Conservation (phyloP, 441 rosid genomes). For the Croton setiger region DNA sequence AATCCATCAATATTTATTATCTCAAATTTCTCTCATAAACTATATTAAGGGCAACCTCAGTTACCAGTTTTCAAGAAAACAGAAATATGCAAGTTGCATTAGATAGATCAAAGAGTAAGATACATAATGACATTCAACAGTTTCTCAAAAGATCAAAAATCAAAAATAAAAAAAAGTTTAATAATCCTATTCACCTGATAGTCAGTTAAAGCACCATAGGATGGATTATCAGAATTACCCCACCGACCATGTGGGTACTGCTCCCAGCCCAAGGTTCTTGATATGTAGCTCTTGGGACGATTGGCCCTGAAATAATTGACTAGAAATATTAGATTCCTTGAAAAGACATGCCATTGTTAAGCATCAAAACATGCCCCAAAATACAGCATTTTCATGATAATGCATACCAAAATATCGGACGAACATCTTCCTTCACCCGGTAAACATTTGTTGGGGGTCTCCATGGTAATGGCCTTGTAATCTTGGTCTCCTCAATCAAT, state of each 20-base stretch:
- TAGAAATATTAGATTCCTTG: conserved; percentile 18
- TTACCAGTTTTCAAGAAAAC: not conserved
- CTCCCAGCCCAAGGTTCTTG: conserved; percentile 92
- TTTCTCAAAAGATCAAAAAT: conserved; percentile 1
- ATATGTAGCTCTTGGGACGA: conserved; percentile 95
- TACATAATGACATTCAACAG: not conserved
- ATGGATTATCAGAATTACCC: conserved; percentile 88
- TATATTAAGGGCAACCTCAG: not conserved
- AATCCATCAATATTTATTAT: not conserved
- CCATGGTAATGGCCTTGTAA: conserved; percentile 88
- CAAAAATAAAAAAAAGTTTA: conserved; percentile 9
- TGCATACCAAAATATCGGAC: conserved; percentile 96
- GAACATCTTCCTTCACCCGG: conserved; percentile 91
- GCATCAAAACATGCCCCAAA: not conserved
- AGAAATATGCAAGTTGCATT: not conserved
- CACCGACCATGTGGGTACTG: conserved; percentile 88
- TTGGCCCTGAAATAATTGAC: conserved; percentile 66
- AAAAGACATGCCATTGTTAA: not conserved
- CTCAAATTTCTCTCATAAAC: not conserved
- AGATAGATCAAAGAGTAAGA: not conserved
- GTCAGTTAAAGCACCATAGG: conserved; percentile 82
- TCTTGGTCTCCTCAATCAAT: conserved; percentile 80
- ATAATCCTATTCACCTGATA: conserved; percentile 57
- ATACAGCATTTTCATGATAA: conserved; percentile 10
- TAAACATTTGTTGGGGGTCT: conserved; percentile 83